Evolutionary conservation across 2,329 filamentous ascomycete genomes (phyloP), one percentile per base, ranked within the genome.

Genomic region (Elsinoe australis): DNA sequence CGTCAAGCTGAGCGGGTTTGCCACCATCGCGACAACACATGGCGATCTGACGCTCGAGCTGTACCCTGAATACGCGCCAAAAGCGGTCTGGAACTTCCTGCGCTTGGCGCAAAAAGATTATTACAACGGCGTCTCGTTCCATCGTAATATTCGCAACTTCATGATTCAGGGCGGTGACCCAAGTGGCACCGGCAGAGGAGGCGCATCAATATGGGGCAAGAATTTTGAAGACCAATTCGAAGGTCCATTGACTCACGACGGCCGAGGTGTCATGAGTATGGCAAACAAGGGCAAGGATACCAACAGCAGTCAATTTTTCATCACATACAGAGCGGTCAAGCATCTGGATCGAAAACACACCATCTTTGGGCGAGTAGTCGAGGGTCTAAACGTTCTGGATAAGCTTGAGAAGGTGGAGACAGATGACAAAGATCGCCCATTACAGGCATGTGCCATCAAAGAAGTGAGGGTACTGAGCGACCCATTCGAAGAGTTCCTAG

Each of bases 91-190:
- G 87, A 98, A 98, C 65, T 98, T 98, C 61, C 79, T 94, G 46
- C 82, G 85, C 49, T 71, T 98, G 3, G 80, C 88, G 1, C 85
- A 95, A 61, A 86, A 84, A 55, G 90, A 90, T 1, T 95, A 95
- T 67, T 98, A 96, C 70, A 80, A 79, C 45, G 79, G 78, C 54
- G 82, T 95, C 2, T 66, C 76, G 9, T 98, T 98, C 62, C 92
- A 98, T 66, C 81, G 92, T 53, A 95, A 94, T 63, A 95, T 98
- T 58, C 82, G 82, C 50, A 87, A 85, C 58, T 98, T 98, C 64
- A 98, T 98, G 92, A 86, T 98, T 31, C 92, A 98, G 64, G 90
- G 90, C 34, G 92, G 92, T 29, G 92, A 98, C 62, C 92, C 92
- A 0, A 87, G 87, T 0, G 90, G 90, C 1, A 95, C 88, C 0